Evolutionary conservation across 305 asterid species (phyloP), one percentile per base, ranked within the genome.

Genomic region (Fraxinus sp.): DNA sequence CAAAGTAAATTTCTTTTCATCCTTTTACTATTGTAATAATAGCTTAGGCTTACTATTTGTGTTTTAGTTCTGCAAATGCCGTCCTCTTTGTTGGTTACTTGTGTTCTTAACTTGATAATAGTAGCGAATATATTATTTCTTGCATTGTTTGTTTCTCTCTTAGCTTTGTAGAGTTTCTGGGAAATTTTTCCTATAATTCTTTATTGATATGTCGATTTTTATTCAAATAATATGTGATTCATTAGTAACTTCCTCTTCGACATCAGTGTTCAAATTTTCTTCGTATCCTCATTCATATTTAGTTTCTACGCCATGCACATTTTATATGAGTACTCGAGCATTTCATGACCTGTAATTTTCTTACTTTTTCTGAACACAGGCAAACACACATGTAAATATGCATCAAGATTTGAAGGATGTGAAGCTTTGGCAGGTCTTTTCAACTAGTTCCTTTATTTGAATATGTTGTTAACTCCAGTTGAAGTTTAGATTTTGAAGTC

Each of bases 381-480:
- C 99, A 72, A 97, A 97, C 89, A 97, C 99, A 57, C 98, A 97
- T 88, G 91, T 97, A 80, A 88, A 91, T 80, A 93, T 94, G 84
- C 96, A 90, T 74, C 98, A 88, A 79, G 99, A 97, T 35, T 81
- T 91, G 88, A 97, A 91, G 93, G 99, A 97, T 86, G 97, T 97
- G 87, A 97, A 93, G 87, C 95, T 97, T 80, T 97, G 99, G 99
- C 98, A 93, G 99, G 99, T 96, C 79, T 70, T 79, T 82, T 88
- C 32, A n/a, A 26, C 73, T 39, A 73, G 66, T 59, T 70, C 62
- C 64, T 85, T 82, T 78, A 77, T 82, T 55, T 68, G 76, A 59
- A 77, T 74, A 36, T 64, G 44, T 78, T 5, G 20, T 68, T 68
- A n/a, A 24, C 36, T 26, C 36, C 8, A 26, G 13, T 28, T 68